phyloP scores from a whole-genome alignment of 306 rosid genomes.

The Cucumis melo region DNA sequence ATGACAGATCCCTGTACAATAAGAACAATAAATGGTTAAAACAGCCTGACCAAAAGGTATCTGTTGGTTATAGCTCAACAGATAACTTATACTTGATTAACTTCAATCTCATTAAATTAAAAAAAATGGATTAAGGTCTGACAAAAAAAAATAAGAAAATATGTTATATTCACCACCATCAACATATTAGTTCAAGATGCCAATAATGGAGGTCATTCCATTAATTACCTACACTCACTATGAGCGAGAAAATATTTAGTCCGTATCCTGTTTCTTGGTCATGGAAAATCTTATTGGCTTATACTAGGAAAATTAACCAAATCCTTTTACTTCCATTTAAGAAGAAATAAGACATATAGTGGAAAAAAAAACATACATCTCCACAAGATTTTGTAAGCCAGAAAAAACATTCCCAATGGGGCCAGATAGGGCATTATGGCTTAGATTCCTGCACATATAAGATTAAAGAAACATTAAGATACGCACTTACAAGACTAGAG shows the following conservation, averaged over 20 bases:
- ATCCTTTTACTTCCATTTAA: background rate
- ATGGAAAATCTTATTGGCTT: background rate
- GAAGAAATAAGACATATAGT: background rate
- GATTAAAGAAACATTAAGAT: background rate
- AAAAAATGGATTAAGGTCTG: background rate
- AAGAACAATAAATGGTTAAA: background rate
- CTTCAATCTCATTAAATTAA: background rate
- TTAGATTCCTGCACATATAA: slow-evolving; percentile 63
- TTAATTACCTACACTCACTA: background rate
- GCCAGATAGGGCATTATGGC: slow-evolving; percentile 72
- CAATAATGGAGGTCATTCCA: background rate
- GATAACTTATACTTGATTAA: background rate
- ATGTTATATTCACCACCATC: background rate
- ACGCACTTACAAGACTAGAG: slow-evolving; percentile 9
- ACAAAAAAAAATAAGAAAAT: background rate
- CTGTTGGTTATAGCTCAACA: background rate
- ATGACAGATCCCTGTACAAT: slow-evolving; percentile 64
- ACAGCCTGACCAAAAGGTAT: background rate
- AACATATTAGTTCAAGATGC: background rate
- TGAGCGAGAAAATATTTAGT: background rate
- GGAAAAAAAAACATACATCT: slow-evolving; percentile 46
- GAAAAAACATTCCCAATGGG: slow-evolving; percentile 68
- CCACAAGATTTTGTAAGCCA: slow-evolving; percentile 55
- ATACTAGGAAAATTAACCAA: background rate
- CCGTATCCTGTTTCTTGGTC: background rate